Evolutionary conservation across 352 stramenopile species (phyloP), one percentile per base, ranked within the genome.

Genomic region (Phytophthora tentaculata): DNA sequence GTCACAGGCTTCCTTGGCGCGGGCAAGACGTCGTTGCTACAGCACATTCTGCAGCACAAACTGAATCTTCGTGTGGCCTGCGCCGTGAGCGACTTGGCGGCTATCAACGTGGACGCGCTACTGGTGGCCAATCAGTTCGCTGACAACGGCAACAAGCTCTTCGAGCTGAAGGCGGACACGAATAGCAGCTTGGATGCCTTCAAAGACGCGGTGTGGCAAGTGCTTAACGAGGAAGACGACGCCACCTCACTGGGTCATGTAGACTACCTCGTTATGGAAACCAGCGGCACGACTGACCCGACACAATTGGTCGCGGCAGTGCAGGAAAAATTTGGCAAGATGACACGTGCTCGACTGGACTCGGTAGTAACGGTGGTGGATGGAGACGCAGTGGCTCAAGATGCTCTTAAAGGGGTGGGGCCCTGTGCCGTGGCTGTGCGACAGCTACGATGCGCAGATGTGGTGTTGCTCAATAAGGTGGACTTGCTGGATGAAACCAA

Each of bases 391-490:
- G 54, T 94, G 47, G 77, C 79, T 14, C 71, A 81, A 44, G 80
- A 91, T 57, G 73, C 72, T 6, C 45, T 35, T 0, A 51, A 71
- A 1, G 73, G 54, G 1, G 29, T 67, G 7, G 47, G 37, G n/a
- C 74, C 75, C 2, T 84, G 74, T 59, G 72, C 65, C 32, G 83
- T 91, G 12, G 79, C 83, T 17, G 55, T 83, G 23, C 73, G 80
- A 28, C 86, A 94, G 66, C 69, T 94, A n/a, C 59, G 72, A 12
- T 90, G 83, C 39, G 86, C 86, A 2, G 86, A 94, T 56, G 80
- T 93, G 19, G 84, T 94, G 32, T 61, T 93, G 59, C 80, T 94
- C n/a, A 94, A 94, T 68, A 94, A 94, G 63, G 75, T 91, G 32
- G 86, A 94, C 53, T 66, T 94, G 10, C 64, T 94, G 64, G 52